Conservation (phyloP, 2,329 filamentous ascomycete species). For the Diaporthe capsici region DNA sequence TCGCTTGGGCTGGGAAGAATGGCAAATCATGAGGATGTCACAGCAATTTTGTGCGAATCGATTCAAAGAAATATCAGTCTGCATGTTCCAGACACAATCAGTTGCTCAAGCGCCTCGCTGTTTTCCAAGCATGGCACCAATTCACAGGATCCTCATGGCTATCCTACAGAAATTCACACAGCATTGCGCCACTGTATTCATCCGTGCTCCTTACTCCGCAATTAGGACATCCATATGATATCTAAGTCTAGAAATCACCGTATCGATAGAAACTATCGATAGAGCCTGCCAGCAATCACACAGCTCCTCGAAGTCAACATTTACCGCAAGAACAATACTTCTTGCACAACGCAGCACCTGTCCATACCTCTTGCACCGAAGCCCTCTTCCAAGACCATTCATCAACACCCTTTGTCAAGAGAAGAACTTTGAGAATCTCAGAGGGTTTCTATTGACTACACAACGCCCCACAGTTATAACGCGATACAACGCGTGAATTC, state of each 20-base stretch:
- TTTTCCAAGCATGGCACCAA: not conserved
- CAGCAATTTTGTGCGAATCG: too few relatives aligned
- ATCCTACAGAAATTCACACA: not conserved
- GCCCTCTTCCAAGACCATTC: not conserved
- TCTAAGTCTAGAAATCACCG: not conserved
- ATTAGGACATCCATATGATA: not conserved
- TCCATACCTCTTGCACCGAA: too few relatives aligned
- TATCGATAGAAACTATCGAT: not conserved
- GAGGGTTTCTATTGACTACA: not conserved
- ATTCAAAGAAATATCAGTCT: not conserved
- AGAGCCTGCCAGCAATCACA: not conserved
- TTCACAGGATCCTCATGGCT: not conserved
- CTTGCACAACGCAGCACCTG: not conserved
- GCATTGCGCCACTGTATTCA: not conserved
- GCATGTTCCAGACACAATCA: not conserved
- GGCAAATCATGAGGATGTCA: not conserved
- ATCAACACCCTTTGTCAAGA: not conserved
- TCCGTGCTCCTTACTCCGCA: not conserved
- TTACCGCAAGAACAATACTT: not conserved
- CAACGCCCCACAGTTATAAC: not conserved
- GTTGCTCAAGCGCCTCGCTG: not conserved
- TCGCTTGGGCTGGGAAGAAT: slow-evolving; percentile 6
- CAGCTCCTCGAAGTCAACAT: not conserved
- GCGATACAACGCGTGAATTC: not conserved
- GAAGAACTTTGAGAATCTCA: not conserved